Evolutionary conservation across 208 protist genomes (phyloP), one percentile per base, ranked within the genome.

Genomic region (Acanthamoeba triangularis): DNA sequence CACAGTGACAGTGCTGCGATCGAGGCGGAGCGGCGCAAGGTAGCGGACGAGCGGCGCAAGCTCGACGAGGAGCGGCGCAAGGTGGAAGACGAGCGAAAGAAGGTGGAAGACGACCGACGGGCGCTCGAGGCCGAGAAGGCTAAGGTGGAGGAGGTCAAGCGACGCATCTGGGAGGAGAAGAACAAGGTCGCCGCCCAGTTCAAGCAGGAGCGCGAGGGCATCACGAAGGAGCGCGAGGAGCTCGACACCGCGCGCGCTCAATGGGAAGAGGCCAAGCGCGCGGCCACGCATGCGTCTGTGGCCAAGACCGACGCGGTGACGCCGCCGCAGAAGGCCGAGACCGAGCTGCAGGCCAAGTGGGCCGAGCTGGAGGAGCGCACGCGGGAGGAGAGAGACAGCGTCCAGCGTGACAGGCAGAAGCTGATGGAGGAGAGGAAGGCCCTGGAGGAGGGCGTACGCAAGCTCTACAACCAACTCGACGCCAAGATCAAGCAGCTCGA

Each of bases 141-240:
- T 23, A 87, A 87, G n/a, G 78, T 87, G 47, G 78, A 87, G 47
- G 78, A 87, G 16, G 78, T 87, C 25, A 87, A 87, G 44, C 18
- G 30, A 3, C 78, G 78, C 47, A 87, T 87, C 47, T 87, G 78
- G 78, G 78, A 87, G 47, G 78, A 87, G 23, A 87, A 87, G 78
- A 87, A 87, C 78, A 52, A 59, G 35, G 44, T 87, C 78, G 78
- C 78, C 20, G 78, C 78, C n/a, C 78, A 87, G 78, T 87, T 87
- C 49, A 49, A 59, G 30, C 78, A 87, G 78, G 78, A 87, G 78
- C 78, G 78, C 47, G 78, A 49, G 44, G 78, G 33, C 13, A 37
- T 87, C 28, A 59, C 35, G 13, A n/a, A 35, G 47, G 78, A 52
- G 49, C 78, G 78, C 78, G 47, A 49, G 25, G 47, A 87, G 30